Evolutionary conservation across 163 green algal genomes (phyloP), one percentile per base, ranked within the genome.

Genomic region (Picocystis sp.): DNA sequence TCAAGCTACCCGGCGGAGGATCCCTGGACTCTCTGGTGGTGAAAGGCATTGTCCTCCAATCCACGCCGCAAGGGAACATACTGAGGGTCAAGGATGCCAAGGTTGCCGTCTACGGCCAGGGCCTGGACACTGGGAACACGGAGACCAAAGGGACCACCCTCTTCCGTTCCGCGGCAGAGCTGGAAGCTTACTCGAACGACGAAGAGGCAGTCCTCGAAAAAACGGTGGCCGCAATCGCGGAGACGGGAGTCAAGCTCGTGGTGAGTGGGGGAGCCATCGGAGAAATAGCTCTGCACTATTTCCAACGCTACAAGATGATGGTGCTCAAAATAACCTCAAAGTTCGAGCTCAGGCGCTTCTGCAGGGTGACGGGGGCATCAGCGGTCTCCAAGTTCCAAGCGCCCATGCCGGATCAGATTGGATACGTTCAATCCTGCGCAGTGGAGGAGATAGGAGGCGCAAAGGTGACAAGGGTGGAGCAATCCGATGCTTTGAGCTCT

Each of bases 121-220:
- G 82, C 8, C 65, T 99, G 1, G 90, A 99, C 77, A 93, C 88
- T 3, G 50, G 60, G 0, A 65, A 62, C 42, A 94, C 90, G 6
- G 90, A 99, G 63, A 98, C 90, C 29, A 99, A 99, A 76, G 90
- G 90, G 60, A 99, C 90, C 1, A 89, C 98, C 56, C 76, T 99
- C 13, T 94, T 99, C 55, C 78, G 89, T 53, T 89, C 49, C 35
- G 90, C 80, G 1, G 17, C 50, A 34, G 89, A 98, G 78, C 79
- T 99, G 50, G 70, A 95, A 71, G 76, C 63, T 47, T 99, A 99
- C 63, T 70, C 71, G 41, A 75, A 72, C 48, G 70, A 66, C 1
- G 90, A 98, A 69, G 90, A 98, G 70, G 58, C 69, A 43, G 75
- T 78, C 54, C 70, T 99, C 57, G 90, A 96, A 74, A 64, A 79